Percentiles rank a stretch among this genome's conserved stretches.
These are phyloP conservation scores for Neofusicoccum umdonicola DNA, from an alignment of 2,329 filamentous ascomycete genomes.

Conservation along the genomic window DNA sequence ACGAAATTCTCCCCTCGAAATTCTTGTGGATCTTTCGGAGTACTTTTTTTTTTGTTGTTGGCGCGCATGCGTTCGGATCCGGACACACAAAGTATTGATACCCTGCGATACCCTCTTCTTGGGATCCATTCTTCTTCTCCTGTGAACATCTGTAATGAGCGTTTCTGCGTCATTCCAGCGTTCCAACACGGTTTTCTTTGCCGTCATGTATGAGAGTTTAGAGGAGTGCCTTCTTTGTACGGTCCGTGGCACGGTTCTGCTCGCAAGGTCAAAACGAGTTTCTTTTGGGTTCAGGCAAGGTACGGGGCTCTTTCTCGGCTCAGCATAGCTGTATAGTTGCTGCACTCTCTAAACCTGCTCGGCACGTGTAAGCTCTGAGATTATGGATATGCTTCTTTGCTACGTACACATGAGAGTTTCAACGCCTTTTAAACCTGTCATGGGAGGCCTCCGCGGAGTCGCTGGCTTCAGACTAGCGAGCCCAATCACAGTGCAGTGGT, in stretches of 20 bases:
- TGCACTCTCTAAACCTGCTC: neutral
- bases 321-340: neutral
- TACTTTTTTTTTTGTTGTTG: neutral
- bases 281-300: neutral
- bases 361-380: neutral
- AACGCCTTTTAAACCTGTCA: too few species aligned
- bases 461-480: neutral
- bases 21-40: neutral
- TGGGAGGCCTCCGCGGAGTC: too few species aligned
- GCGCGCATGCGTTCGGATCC: constrained; percentile 4
- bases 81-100: constrained; percentile 13
- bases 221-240: neutral
- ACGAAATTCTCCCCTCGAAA: neutral
- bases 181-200: neutral
- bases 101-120: constrained; percentile 7
- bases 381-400: too few species aligned
- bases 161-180: constrained; percentile 8
- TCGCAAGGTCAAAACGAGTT: neutral
- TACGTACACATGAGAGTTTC: too few species aligned
- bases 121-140: neutral
- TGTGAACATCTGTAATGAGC: neutral
- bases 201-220: neutral
- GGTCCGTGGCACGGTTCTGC: neutral
- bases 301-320: neutral
- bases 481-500: neutral